A percentile compares a stretch with the other conserved stretches of the same genome.
These are phyloP conservation scores for Saccharomycopsis fibuligera DNA, from an alignment of 805 yeast species.

Conservation along the genomic window DNA sequence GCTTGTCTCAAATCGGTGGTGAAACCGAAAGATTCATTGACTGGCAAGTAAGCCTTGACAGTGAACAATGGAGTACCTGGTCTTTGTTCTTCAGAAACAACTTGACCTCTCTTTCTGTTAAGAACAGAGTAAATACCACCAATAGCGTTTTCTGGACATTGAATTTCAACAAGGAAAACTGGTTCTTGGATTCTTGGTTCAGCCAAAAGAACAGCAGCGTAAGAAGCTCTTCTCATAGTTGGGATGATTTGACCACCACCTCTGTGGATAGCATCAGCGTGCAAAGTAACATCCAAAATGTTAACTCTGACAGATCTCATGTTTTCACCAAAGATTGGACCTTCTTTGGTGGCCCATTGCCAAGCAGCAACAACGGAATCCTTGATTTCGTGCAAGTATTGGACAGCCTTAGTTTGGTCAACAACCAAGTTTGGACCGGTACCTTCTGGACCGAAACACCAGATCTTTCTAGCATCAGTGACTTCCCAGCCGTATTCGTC, in stretches of 20 bases:
- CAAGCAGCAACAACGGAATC: slow-evolving; percentile 99
- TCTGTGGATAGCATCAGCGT: slow-evolving; percentile 99
- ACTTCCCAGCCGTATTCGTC: slow-evolving; percentile 99
- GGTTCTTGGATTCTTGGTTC: slow-evolving; percentile 99
- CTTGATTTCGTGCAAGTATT: slow-evolving; percentile 97
- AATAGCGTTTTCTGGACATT: slow-evolving; percentile 98
- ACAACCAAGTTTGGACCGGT: slow-evolving; percentile 97
- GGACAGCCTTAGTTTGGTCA: slow-evolving; percentile 99
- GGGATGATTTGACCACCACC: slow-evolving; percentile 99
- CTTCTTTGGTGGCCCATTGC: slow-evolving; percentile 99
- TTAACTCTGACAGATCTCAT: slow-evolving; percentile 95
- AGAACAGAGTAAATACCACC: slow-evolving; percentile 99
- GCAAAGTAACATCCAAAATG: slow-evolving; percentile 98
- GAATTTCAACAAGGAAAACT: slow-evolving; percentile 97
- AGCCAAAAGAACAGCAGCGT: slow-evolving; percentile 96
- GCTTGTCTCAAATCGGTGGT: slow-evolving; percentile 99
- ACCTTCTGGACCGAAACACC: slow-evolving; percentile 99
- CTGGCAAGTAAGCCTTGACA: slow-evolving; percentile 99
- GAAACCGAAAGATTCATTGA: slow-evolving; percentile 99
- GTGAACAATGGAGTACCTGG: slow-evolving; percentile 99
- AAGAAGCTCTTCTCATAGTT: slow-evolving; percentile 99
- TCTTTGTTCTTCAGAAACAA: slow-evolving; percentile 98
- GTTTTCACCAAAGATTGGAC: slow-evolving; percentile 96
- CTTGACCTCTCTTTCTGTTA: slow-evolving; percentile 99
- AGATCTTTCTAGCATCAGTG: slow-evolving; percentile 99